Evolutionary conservation across 768 basidiomycete species (phyloP), one percentile per base, ranked within the genome.

Genomic region (Leccinum imitatum): DNA sequence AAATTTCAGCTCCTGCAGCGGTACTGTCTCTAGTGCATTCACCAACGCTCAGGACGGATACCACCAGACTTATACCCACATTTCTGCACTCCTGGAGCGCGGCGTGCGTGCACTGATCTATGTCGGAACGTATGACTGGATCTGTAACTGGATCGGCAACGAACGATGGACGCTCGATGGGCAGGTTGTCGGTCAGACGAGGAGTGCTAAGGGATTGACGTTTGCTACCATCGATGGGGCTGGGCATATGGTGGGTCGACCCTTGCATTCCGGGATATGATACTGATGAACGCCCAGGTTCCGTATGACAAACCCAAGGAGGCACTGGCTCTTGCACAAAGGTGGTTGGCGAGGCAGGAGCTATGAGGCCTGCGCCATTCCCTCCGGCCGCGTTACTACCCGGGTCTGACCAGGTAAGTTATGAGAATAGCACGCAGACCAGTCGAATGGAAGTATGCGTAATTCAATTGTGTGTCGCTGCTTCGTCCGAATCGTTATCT

Each of bases 131-230:
- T 87, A 86, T 63, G 87, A 90, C 66, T 90, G 87, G 87, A 87
- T 87, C 61, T 91, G 89, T 69, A 90, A 91, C 69, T 89, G 85
- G 84, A 74, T 90, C 30, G 86, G 87, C 15, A 93, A 93, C 73
- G 84, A 84, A 67, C 77, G 84, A 46, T 93, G 91, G 91, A 83
- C 87, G 7, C 82, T 90, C 6, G 75, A 78, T 19, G 80, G 68
- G 33, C 74, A 75, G 50, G 76, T 76, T 11, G 88, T 78, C 1
- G 82, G 84, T 3, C 78, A 82, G 70, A 84, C 81, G 25, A 84
- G 85, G 73, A 79, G 75, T 48, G 81, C 80, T 23, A 79, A 78
- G 8, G 81, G 82, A n/a, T 73, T 94, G 54, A 89, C 87, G 47
- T 90, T 86, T 71, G 84, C 81, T 14, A 89, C 86, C 4, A 68